These are phyloP conservation scores for Phytophthora nicotianae DNA, from an alignment of 352 stramenopile species.

Conservation along the genomic window DNA sequence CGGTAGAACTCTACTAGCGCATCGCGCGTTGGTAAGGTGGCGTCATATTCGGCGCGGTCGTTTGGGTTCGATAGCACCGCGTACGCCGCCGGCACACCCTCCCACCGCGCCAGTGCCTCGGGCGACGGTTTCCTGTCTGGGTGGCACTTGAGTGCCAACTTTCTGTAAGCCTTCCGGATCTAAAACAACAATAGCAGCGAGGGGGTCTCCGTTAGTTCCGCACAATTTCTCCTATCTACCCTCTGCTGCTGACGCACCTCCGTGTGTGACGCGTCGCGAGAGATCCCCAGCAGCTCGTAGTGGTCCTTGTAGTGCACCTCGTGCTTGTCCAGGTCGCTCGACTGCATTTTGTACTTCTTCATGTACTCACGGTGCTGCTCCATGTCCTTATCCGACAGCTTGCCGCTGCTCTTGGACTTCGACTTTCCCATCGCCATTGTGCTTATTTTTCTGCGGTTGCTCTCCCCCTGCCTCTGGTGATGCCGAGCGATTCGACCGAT, in stretches of 20 bases:
- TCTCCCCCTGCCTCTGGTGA: neutral
- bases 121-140: constrained; percentile 92
- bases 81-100: constrained; percentile 78
- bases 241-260: constrained; percentile 43
- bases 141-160: constrained; percentile 86
- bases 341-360: constrained; percentile 89
- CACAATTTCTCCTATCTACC: neutral
- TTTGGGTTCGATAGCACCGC: constrained; percentile 81
- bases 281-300: constrained; percentile 73
- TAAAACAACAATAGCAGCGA: constrained; percentile 23
- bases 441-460: neutral
- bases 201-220: constrained; percentile 5
- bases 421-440: constrained; percentile 18
- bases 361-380: constrained; percentile 87
- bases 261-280: constrained; percentile 63
- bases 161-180: constrained; percentile 94
- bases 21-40: constrained; percentile 74
- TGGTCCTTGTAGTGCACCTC: constrained; percentile 79
- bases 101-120: constrained; percentile 72
- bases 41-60: constrained; percentile 78
- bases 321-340: constrained; percentile 61
- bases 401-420: constrained; percentile 24
- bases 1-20: constrained; percentile 85
- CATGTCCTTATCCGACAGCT: constrained; percentile 77
- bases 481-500: neutral